Conservation (phyloP, 1,139 yeast genomes). For the Kodamaea ohmeri region DNA sequence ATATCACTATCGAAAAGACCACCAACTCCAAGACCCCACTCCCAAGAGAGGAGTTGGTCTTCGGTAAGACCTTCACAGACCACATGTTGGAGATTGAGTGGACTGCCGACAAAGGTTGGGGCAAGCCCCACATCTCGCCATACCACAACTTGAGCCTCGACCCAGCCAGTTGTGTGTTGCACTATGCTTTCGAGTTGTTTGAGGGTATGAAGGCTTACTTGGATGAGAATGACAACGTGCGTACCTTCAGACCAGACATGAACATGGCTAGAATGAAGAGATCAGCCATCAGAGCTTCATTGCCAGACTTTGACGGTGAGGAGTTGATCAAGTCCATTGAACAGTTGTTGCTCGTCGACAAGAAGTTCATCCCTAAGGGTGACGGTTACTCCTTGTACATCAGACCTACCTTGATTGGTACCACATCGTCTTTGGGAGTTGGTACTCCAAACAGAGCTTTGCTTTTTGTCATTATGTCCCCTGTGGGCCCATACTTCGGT, state of each 20-base stretch:
- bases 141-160: constrained; percentile 73
- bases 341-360: constrained; percentile 70
- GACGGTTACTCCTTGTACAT: constrained; percentile 88
- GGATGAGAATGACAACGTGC: constrained; percentile 61
- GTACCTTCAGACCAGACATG: constrained; percentile 86
- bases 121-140: constrained; percentile 77
- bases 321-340: constrained; percentile 73
- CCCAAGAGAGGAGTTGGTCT: constrained; percentile 73
- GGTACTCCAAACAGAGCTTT: constrained; percentile 76
- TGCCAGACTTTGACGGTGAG: constrained; percentile 80
- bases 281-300: constrained; percentile 81
- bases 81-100: constrained; percentile 90
- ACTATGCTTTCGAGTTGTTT: constrained; percentile 90
- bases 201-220: constrained; percentile 96
- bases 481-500: constrained; percentile 90
- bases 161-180: constrained; percentile 88
- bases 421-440: constrained; percentile 83
- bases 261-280: constrained; percentile 90
- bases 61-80: constrained; percentile 85
- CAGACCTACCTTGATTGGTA: constrained; percentile 94
- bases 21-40: constrained; percentile 60
- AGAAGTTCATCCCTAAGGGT: constrained; percentile 75
- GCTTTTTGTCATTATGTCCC: constrained; percentile 83
- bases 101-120: constrained; percentile 81
- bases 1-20: constrained; percentile 57